Percentiles rank a stretch among this genome's conserved stretches.
Conservation (phyloP, 139 green algal genomes). For the Coelastrella sp. region DNA sequence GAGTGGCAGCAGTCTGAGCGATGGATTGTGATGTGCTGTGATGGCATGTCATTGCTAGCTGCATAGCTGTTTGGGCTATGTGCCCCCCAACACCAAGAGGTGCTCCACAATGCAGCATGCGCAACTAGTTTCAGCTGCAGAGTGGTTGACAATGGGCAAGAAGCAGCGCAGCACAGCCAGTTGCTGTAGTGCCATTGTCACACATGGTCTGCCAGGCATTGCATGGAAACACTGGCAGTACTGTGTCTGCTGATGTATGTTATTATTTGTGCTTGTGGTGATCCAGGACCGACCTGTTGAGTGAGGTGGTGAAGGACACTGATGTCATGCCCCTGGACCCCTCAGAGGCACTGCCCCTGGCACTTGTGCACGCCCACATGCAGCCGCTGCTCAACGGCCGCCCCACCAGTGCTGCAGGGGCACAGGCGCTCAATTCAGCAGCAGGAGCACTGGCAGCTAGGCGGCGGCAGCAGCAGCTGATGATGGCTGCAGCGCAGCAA, state of each 20-base stretch:
- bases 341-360: slow-evolving; percentile 54
- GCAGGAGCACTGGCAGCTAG: not conserved
- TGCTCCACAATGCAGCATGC: not conserved
- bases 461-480: slow-evolving; percentile 17
- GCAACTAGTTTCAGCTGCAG: not conserved
- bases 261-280: not conserved
- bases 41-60: too few species aligned
- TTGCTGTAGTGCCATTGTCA: too few species aligned
- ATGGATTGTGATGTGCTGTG: too few species aligned
- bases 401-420: not conserved
- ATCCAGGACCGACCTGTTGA: slow-evolving; percentile 76
- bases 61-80: too few species aligned
- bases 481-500: not conserved
- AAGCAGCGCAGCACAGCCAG: too few species aligned
- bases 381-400: slow-evolving; percentile 9
- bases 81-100: too few species aligned
- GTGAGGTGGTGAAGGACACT: slow-evolving; percentile 83
- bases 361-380: not conserved
- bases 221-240: too few species aligned
- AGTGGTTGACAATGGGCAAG: too few species aligned
- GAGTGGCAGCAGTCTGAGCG: not conserved
- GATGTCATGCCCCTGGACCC: slow-evolving; percentile 80
- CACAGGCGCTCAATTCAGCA: not conserved
- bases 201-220: too few species aligned
- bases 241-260: too few species aligned